Base-by-base conservation (phyloP, 495 filamentous ascomycete genomes). In the Daldinia caldariorum region DNA sequence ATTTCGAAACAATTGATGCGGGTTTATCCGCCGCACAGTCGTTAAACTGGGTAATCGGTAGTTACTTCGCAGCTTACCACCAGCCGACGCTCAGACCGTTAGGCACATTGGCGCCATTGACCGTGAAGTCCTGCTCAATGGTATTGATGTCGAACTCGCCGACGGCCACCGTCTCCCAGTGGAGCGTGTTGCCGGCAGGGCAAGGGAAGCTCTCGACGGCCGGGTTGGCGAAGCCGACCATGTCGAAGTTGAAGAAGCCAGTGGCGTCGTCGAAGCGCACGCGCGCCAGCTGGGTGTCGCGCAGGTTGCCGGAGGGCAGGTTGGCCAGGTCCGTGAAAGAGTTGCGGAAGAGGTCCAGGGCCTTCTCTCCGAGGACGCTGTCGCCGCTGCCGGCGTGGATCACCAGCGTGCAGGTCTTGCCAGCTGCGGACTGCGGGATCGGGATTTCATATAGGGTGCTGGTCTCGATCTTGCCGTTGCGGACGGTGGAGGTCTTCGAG, bases 401-500 rank as follows among this genome's bases (percentile, higher is more conserved):
- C 6, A 75, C 69, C 9, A 76, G 45, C 6, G 47, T n/a, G 54
- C 74, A 76, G 22, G 72, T 76, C 45, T 53, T 62, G n/a, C 74
- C 72, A 0, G 60, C 63, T 2, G 69, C 66, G 1, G 45, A 18
- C 12, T 50, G 51, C 7, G 74, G 74, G 66, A 76, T 69, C 13
- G 69, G 59, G 62, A 76, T 73, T 6, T 76, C 62, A 63, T 76
- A 76, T 10, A 76, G 72, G 0, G 74, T 76, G 20, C 69, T 69
- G 10, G 66, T 75, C 53, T 75, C 72, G 26, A 18, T 8, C 57
- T 9, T 34, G 5, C 51, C 61, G 53, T 20, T 53, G 54, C 74
- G 74, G n/a, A 70, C 20, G 0, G 69, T 75, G 8, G 37, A 5
- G 1, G 61, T 76, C 4, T 47, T 10, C 0, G 0, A 0, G 60